Evolutionary conservation across 345 rosid genomes (phyloP), one percentile per base, ranked within the genome.

Genomic region (Syzygium jambos): DNA sequence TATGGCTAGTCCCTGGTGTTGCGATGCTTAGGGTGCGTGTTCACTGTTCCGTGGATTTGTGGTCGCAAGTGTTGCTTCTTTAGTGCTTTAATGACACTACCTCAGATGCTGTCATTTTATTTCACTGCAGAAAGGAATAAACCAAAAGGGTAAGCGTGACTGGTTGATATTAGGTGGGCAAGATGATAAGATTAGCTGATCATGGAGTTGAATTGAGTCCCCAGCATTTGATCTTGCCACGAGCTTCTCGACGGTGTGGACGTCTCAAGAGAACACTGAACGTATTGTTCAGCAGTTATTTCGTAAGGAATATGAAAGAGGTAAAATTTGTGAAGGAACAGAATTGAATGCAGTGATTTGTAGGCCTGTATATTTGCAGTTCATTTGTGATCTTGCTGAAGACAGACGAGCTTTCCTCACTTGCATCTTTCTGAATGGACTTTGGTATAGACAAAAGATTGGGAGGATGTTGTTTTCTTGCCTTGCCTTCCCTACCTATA

Each of bases 241-340:
- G 56, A 53, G 22, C 56, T 17, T 17, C 56, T 53, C 46, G 46
- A 43, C 7, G 46, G 46, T 43, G 46, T 51, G 52, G 5, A 11
- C 27, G 5, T 59, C 27, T 59, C 65, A 25, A 14, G 27, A 59
- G 0, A n/a, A 59, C 65, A 59, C 27, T 11, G 0, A 59, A 15
- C 3, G 14, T 15, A 57, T 11, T 57, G 2, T 57, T 25, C 29
- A 4, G 65, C 3, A 0, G 0, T 6, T 57, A 4, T 25, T 57
- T 57, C 65, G 11, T 25, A 57, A 0, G n/a, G 61, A 57, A n/a
- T 57, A 23, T 29, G 30, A 59, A 59, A 59, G 27, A 68, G 46
- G 78, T 8, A 8, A 17, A 30, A 30, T 68, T 17, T 65, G 38
- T 65, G 41, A 29, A 68, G 41, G 78, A 65, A 29, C 78, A 29